These are phyloP conservation scores for Lumnitzera racemosa DNA, from an alignment of 345 rosid genomes.

Conservation along the genomic window DNA sequence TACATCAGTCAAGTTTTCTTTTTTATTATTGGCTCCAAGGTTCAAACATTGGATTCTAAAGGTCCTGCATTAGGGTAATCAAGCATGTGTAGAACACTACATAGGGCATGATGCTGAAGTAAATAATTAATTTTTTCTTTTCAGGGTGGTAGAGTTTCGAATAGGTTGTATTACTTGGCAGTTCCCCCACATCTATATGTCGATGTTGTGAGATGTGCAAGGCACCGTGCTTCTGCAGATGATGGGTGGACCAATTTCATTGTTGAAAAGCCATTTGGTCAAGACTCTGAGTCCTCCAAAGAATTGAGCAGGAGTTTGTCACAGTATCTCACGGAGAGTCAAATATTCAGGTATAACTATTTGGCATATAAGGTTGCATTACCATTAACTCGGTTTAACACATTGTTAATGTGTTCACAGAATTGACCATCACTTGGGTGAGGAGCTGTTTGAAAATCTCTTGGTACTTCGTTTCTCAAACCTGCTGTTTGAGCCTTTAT, in stretches of 20 bases:
- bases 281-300: slow-evolving; percentile 38
- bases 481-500: slow-evolving; percentile 43
- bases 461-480: slow-evolving; percentile 50
- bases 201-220: slow-evolving; percentile 40
- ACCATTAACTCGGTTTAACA: background rate
- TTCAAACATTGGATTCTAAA: too few species aligned
- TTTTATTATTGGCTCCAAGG: too few species aligned
- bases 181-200: slow-evolving; percentile 39
- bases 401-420: slow-evolving; percentile 12
- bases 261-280: slow-evolving; percentile 51
- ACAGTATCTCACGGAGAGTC: slow-evolving; percentile 36
- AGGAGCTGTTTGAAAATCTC: slow-evolving; percentile 47
- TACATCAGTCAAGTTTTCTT: too few species aligned
- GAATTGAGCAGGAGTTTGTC: slow-evolving; percentile 29
- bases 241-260: slow-evolving; percentile 52
- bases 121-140: background rate
- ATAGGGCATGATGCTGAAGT: background rate
- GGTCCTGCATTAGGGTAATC: too few species aligned
- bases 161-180: slow-evolving; percentile 47
- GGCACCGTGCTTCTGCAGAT: slow-evolving; percentile 34
- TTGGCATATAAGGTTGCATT: background rate
- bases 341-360: slow-evolving; percentile 39
- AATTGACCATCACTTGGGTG: slow-evolving; percentile 48
- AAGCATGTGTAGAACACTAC: background rate
- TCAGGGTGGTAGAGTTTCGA: slow-evolving; percentile 37